Evolutionary conservation across 805 yeast genomes (phyloP).

Genomic region (Maudiozyma pseudohumilis): DNA sequence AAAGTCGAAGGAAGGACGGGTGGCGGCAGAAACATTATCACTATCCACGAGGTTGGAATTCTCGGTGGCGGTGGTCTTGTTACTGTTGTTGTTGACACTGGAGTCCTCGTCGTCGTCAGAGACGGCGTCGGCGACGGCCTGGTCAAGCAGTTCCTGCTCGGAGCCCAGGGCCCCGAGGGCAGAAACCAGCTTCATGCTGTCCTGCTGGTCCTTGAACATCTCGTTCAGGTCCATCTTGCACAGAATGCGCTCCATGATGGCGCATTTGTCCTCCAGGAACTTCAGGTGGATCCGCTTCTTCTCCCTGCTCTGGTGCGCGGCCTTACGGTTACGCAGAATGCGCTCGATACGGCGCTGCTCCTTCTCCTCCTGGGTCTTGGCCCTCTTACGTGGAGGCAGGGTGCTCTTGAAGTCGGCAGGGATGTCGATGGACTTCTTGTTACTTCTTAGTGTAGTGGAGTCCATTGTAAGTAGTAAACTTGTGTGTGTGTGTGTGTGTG

Average conservation of each 20-base stretch:
- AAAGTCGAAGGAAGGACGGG: background rate
- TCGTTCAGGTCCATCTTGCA: conserved; percentile 14
- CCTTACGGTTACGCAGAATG: conserved; percentile 85
- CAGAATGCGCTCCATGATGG: conserved; percentile 24
- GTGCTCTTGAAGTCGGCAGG: conserved; percentile 37
- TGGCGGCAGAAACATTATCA: background rate
- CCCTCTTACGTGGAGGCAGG: conserved; percentile 91
- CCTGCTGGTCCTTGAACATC: conserved; percentile 4
- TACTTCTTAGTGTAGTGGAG: background rate
- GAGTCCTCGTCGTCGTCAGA: too few species aligned
- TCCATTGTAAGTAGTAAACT: background rate
- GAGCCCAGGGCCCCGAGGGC: background rate
- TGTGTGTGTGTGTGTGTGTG: conserved; percentile 3
- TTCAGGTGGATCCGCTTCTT: conserved; percentile 91
- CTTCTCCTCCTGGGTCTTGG: conserved; percentile 92
- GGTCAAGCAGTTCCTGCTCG: background rate
- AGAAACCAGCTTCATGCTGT: conserved; percentile 1
- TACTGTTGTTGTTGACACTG: background rate
- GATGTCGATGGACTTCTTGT: conserved; percentile 12
- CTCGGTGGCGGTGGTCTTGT: background rate
- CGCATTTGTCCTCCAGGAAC: conserved; percentile 50
- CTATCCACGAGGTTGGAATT: background rate
- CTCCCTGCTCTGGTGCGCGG: conserved; percentile 96
- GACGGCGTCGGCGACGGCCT: too few species aligned
- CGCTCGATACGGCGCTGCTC: conserved; percentile 93